Evolutionary conservation across 1,284 basidiomycete genomes (phyloP).

Genomic region (Pholiota adiposa): DNA sequence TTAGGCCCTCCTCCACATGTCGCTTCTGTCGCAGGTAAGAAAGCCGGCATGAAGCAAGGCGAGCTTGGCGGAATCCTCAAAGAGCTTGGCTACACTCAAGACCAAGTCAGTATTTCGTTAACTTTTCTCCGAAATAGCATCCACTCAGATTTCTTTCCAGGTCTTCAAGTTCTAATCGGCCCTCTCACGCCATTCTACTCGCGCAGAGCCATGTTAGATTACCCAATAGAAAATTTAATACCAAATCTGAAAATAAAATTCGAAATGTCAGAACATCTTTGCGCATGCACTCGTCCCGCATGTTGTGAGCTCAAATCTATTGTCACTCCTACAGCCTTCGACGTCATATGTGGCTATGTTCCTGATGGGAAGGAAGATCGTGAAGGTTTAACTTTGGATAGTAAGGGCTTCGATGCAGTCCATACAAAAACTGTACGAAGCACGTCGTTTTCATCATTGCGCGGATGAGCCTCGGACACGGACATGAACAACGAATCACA

Average conservation of each 20-base stretch:
- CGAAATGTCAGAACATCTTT: not conserved
- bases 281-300: not conserved
- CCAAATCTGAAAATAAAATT: not conserved
- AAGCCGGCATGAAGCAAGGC: slow-evolving; percentile 84
- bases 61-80: slow-evolving; percentile 82
- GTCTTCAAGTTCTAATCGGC: slow-evolving; percentile 59
- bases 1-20: slow-evolving; percentile 88
- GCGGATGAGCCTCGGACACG: not conserved
- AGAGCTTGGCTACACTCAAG: slow-evolving; percentile 84
- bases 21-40: slow-evolving; percentile 77
- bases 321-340: too few relatives aligned
- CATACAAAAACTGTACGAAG: not conserved
- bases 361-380: not conserved
- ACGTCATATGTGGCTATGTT: not conserved
- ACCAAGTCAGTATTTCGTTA: slow-evolving; percentile 59
- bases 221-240: not conserved
- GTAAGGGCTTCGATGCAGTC: too few relatives aligned
- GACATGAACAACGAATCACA: not conserved
- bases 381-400: not conserved
- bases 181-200: not conserved
- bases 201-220: not conserved
- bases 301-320: not conserved
- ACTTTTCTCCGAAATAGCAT: not conserved
- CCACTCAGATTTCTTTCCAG: slow-evolving; percentile 33
- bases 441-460: not conserved